A percentile compares a stretch with the other conserved stretches of the same genome.
These are phyloP conservation scores for Citropsis articulata DNA, from an alignment of 345 rosid genomes.

Conservation along the genomic window DNA sequence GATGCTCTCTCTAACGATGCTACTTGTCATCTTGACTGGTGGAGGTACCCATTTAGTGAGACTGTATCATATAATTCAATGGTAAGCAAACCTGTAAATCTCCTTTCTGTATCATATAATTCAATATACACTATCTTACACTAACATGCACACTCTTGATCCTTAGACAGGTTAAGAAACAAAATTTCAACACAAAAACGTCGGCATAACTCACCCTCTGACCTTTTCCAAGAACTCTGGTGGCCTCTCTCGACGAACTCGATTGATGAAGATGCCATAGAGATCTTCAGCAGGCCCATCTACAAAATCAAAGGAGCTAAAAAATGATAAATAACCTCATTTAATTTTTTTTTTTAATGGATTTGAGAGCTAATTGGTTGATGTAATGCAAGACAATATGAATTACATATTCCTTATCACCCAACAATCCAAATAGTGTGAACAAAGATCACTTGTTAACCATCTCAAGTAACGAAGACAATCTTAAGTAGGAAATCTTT, in stretches of 20 bases:
- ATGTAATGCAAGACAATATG: not conserved
- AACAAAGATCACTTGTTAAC: not conserved
- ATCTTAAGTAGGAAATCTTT: not conserved
- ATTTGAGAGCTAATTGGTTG: not conserved
- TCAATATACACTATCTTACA: not conserved
- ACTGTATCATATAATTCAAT: slow-evolving; percentile 39
- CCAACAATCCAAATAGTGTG: not conserved
- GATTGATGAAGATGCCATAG: slow-evolving; percentile 82
- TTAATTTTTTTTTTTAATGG: too few relatives aligned
- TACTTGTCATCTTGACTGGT: slow-evolving; percentile 90
- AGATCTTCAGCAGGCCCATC: slow-evolving; percentile 98
- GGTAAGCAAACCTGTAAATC: slow-evolving; percentile 9
- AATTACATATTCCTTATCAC: not conserved
- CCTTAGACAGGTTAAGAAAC: not conserved
- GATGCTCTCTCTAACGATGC: slow-evolving; percentile 61
- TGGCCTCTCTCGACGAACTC: slow-evolving; percentile 76
- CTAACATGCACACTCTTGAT: not conserved
- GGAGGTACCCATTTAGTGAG: slow-evolving; percentile 99
- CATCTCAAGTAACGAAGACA: not conserved
- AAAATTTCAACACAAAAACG: not conserved
- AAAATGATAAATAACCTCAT: not conserved
- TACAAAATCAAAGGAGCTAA: slow-evolving; percentile 19
- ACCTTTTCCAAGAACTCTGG: slow-evolving; percentile 65
- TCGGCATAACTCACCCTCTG: slow-evolving; percentile 60
- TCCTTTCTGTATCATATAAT: not conserved